Percentiles rank a stretch among this genome's conserved stretches.
phyloP scores from a whole-genome alignment of 2,329 filamentous ascomycete genomes.

The Verticillium dahliae region DNA sequence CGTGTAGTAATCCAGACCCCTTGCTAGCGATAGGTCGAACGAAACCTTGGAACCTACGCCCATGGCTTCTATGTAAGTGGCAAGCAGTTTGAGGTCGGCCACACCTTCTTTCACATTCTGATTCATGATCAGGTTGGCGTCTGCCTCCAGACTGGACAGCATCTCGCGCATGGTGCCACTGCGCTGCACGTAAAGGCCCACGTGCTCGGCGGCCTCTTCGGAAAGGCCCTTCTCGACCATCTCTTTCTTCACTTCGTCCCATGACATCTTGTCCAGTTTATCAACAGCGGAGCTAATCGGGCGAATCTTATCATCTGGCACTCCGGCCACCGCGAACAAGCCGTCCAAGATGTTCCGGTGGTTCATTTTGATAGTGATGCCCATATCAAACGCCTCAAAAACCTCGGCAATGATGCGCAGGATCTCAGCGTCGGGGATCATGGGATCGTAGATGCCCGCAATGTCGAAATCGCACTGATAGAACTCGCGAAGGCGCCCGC shows the following conservation, averaged over 20 bases:
- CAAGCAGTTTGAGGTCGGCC: slow-evolving; percentile 72
- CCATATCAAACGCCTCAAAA: slow-evolving; percentile 68
- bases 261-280: slow-evolving; percentile 89
- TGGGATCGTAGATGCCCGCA: slow-evolving; percentile 77
- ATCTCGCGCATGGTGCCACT: slow-evolving; percentile 70
- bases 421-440: slow-evolving; percentile 89
- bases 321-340: slow-evolving; percentile 83
- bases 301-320: slow-evolving; percentile 79
- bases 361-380: slow-evolving; percentile 86
- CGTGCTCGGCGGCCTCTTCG: slow-evolving; percentile 71
- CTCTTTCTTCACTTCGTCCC: slow-evolving; percentile 82
- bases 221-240: slow-evolving; percentile 90
- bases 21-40: slow-evolving; percentile 82
- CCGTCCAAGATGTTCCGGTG: slow-evolving; percentile 91
- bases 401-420: slow-evolving; percentile 78
- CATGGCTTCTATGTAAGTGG: slow-evolving; percentile 75
- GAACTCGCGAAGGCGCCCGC: slow-evolving; percentile 85
- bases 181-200: slow-evolving; percentile 71
- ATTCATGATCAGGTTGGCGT: slow-evolving; percentile 63
- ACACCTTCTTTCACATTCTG: slow-evolving; percentile 70
- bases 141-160: slow-evolving; percentile 59
- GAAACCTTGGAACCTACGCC: slow-evolving; percentile 66
- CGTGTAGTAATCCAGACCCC: slow-evolving; percentile 77
- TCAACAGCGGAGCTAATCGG: slow-evolving; percentile 88
- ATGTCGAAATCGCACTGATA: slow-evolving; percentile 97